Percentiles rank a stretch among this genome's conserved stretches.
Evolutionary conservation across 768 basidiomycete genomes (phyloP).

Genomic region (Rhodosporidiobolus sp.): DNA sequence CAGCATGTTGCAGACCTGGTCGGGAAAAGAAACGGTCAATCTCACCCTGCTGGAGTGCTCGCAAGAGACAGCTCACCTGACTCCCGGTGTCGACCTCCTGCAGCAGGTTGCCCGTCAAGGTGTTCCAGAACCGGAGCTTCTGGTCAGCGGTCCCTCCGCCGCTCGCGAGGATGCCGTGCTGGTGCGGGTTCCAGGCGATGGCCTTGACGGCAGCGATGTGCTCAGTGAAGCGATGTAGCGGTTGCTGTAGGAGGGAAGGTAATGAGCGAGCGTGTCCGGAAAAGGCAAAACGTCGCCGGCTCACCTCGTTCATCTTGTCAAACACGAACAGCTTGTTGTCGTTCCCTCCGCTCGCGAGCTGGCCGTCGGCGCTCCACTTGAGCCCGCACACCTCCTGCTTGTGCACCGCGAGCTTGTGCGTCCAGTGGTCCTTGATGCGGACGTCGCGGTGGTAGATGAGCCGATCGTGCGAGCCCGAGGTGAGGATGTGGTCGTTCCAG

Average conservation of each 20-base stretch:
- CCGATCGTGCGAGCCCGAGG: conserved; percentile 86
- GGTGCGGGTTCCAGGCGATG: conserved; percentile 96
- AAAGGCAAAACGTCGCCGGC: background rate
- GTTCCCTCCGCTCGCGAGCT: conserved; percentile 89
- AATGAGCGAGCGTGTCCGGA: conserved; percentile 50
- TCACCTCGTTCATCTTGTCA: conserved; percentile 64
- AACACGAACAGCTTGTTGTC: conserved; percentile 99
- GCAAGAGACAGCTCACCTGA: too few species aligned
- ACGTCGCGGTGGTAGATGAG: conserved; percentile 90
- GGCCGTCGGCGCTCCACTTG: conserved; percentile 66
- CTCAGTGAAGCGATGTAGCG: conserved; percentile 91
- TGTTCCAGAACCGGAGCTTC: conserved; percentile 97
- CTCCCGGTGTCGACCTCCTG: conserved; percentile 85
- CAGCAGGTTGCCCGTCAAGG: conserved; percentile 75
- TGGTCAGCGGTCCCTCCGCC: conserved; percentile 99
- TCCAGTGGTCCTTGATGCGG: conserved; percentile 64
- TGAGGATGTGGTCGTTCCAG: conserved; percentile 84
- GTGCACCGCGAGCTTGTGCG: conserved; percentile 59
- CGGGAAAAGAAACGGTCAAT: too few species aligned
- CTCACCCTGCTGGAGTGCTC: too few species aligned
- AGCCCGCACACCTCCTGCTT: conserved; percentile 94
- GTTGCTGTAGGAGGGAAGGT: conserved; percentile 49
- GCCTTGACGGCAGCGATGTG: conserved; percentile 97
- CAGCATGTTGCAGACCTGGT: conserved; percentile 90
- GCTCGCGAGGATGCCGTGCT: conserved; percentile 81